Evolutionary conservation across 2,329 filamentous ascomycete species (phyloP), one percentile per base, ranked within the genome.

Genomic region (Cercospora sp.): DNA sequence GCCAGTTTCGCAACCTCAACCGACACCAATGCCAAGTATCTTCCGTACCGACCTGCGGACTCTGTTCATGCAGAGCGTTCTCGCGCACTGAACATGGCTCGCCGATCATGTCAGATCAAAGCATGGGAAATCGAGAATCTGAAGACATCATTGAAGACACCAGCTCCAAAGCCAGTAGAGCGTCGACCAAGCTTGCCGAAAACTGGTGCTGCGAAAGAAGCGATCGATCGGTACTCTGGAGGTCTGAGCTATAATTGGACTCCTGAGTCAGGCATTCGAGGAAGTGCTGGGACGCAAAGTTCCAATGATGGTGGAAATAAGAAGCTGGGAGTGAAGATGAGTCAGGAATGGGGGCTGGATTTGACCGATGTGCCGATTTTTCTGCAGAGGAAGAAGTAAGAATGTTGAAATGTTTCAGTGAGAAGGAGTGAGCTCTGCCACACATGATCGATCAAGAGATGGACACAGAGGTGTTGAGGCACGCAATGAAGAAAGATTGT

Each of bases 301-400:
- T 70, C 67, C 18, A 70, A 64, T 10, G 73, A 71, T 59, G 74
- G 69, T 40, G 74, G 73, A 34, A 74, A 74, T 18, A 70, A 77
- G 61, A 80, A 79, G 72, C 18, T 24, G 18, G 77, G 79, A 55
- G 68, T 76, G n/a, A 70, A 74, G 63, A 72, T 77, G 65, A 74
- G 73, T 16, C 72, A 76, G 69, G 73, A 74, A 10, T 80, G 73
- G 68, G 79, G 79, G 2, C 58, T 81, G 32, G 79, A 81, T 72
- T 68, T 81, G 66, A 80, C 79, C 53, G 80, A 81, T 72, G 75
- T 81, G 55, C 80, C 80, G 3, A 76, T 81, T 2, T 81, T 80
- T 66, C 71, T 81, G 71, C 63, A 63, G 45, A 62, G 34, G 32
- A 61, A 24, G 45, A 51, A 51, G 18, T 51, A 5, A 51, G 45